These are phyloP conservation scores for Antrodiella citrinella DNA, from an alignment of 768 basidiomycete species.

Conservation along the genomic window DNA sequence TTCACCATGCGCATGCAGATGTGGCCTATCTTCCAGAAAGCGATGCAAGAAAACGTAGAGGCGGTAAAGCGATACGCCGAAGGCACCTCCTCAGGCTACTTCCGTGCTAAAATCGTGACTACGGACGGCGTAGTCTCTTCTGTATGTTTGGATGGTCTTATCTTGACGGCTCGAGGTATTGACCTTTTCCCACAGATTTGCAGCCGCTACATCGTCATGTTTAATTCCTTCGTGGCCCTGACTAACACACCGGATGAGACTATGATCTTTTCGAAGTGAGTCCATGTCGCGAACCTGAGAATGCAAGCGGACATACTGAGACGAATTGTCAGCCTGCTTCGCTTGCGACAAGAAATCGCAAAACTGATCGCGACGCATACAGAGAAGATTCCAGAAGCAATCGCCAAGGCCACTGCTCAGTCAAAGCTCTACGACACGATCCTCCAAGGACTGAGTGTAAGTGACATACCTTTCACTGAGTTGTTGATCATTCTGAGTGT, in stretches of 20 bases:
- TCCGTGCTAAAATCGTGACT: slow-evolving; percentile 50
- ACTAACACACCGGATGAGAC: slow-evolving; percentile 84
- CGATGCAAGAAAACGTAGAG: slow-evolving; percentile 78
- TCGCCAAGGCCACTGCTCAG: slow-evolving; percentile 58
- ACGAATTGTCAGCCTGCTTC: slow-evolving; percentile 49
- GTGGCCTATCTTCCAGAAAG: slow-evolving; percentile 92
- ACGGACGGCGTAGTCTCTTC: slow-evolving; percentile 58
- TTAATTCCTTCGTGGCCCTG: slow-evolving; percentile 75
- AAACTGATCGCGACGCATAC: slow-evolving; percentile 72
- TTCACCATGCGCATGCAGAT: slow-evolving; percentile 75
- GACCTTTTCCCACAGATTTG: slow-evolving; percentile 67
- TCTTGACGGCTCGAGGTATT: too few species aligned
- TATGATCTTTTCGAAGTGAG: slow-evolving; percentile 94
- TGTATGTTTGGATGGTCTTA: neutral
- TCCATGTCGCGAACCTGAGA: neutral
- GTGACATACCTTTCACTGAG: slow-evolving; percentile 22
- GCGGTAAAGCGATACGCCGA: slow-evolving; percentile 79
- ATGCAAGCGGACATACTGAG: neutral
- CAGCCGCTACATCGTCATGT: slow-evolving; percentile 69
- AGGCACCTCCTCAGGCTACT: slow-evolving; percentile 52
- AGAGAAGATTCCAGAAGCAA: slow-evolving; percentile 51
- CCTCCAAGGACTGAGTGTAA: slow-evolving; percentile 67
- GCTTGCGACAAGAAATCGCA: slow-evolving; percentile 77
- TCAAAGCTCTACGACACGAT: slow-evolving; percentile 69
- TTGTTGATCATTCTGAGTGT: too few species aligned